These are phyloP conservation scores for Euphorbia corollata DNA, from an alignment of 441 rosid genomes.

Conservation along the genomic window DNA sequence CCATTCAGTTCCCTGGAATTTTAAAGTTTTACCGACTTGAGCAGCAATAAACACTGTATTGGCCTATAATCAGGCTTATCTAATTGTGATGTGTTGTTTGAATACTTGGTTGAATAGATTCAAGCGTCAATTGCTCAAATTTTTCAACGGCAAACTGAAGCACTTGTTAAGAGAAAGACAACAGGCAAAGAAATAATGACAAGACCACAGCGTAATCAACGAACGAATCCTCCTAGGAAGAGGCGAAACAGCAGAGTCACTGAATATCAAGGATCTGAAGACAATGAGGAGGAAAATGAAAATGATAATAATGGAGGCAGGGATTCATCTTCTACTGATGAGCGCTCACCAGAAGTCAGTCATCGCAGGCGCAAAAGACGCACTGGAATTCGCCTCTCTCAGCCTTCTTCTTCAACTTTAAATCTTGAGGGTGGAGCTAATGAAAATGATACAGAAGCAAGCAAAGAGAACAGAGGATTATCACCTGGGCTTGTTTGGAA, in stretches of 20 bases:
- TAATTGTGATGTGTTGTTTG: not conserved
- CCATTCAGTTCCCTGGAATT: not conserved
- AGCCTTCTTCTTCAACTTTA: conserved; percentile 33
- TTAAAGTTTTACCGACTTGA: not conserved
- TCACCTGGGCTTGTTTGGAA: conserved; percentile 42
- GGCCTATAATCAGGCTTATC: not conserved
- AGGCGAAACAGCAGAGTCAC: conserved; percentile 35
- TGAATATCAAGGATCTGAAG: conserved; percentile 50
- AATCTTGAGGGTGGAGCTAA: conserved; percentile 39
- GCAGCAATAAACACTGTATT: not conserved
- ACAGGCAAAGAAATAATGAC: conserved; percentile 33
- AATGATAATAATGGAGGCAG: conserved; percentile 48
- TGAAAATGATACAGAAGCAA: conserved; percentile 43
- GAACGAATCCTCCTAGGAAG: conserved; percentile 36
- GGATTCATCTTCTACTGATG: conserved; percentile 76
- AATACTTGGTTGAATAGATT: conserved; percentile 36
- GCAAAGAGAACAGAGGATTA: conserved; percentile 40
- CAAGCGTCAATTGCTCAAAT: conserved; percentile 66
- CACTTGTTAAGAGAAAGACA: conserved; percentile 45
- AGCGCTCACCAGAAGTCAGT: conserved; percentile 28
- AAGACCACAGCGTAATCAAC: conserved; percentile 37
- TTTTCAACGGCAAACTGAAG: conserved; percentile 58
- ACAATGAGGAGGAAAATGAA: conserved; percentile 46
- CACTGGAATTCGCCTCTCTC: not conserved
- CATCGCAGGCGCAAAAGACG: not conserved